A percentile compares a stretch with the other conserved stretches of the same genome.
Conservation (phyloP, 164 flowering plant species). For the Tetrastigma voinierianum region DNA sequence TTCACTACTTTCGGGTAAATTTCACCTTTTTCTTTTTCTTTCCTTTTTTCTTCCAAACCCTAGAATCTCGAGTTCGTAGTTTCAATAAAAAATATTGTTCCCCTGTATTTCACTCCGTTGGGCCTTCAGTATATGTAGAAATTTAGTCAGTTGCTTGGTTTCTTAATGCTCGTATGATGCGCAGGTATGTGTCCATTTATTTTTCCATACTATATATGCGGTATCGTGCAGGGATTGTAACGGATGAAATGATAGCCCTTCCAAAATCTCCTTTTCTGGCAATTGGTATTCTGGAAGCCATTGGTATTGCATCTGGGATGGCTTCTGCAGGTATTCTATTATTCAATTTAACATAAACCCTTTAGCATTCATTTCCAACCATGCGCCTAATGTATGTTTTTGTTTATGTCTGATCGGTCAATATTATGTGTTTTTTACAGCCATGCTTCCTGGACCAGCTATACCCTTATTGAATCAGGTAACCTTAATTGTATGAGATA, state of each 20-base stretch:
- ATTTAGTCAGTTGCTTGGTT: neutral
- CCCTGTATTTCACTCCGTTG: too few species aligned
- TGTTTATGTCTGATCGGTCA: neutral
- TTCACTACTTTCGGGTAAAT: conserved; percentile 75
- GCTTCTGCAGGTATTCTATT: conserved; percentile 62
- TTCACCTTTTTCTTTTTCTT: neutral
- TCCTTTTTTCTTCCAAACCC: too few species aligned
- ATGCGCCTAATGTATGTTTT: too few species aligned
- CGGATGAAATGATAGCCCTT: conserved; percentile 64
- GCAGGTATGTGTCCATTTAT: conserved; percentile 76
- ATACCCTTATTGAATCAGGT: conserved; percentile 91
- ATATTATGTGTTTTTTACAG: conserved; percentile 39
- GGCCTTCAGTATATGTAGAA: too few species aligned
- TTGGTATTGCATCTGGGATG: conserved; percentile 83
- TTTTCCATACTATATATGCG: conserved; percentile 53
- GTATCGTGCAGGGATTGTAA: conserved; percentile 59
- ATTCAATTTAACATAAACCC: neutral
- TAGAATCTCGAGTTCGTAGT: too few species aligned
- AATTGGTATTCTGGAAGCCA: conserved; percentile 79
- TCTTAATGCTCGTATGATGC: neutral
- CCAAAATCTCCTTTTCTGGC: conserved; percentile 61
- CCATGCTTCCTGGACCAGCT: conserved; percentile 94
- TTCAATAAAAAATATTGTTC: too few species aligned
- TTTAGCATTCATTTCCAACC: too few species aligned
- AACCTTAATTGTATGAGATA: conserved; percentile 6